Base-by-base conservation (phyloP, 257 asterid genomes). In the Echites panduratus region DNA sequence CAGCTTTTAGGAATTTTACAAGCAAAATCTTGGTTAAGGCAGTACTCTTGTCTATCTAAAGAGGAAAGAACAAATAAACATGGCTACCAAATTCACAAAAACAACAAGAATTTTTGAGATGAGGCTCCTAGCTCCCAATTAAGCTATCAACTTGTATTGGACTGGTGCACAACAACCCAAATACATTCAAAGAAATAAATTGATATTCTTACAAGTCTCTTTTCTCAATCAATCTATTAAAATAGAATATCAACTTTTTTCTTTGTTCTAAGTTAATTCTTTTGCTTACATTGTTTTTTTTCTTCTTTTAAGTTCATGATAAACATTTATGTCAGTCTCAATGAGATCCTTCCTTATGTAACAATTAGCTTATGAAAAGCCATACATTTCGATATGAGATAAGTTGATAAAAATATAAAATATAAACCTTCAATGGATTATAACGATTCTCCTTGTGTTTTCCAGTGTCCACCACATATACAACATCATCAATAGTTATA, bases 381-480 rank as follows among this genome's bases (percentile, higher is more conserved):
- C 19, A 8, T 5, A 38, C 5, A 13, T 6, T 24, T n/a, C 14
- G 40, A 22, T 67, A 22, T 2, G 9, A 44, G 52, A n/a, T 29
- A 26, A 38, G 14, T 54, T 20, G 24, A 47, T 12, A 43, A 67
- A 56, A 49, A 52, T 27, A 14, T 71, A 41, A 20, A 58, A 69
- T 50, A 68, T 45, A 57, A 71, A 87, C 99, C 99, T 91, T 94
- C 79, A 82, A 85, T 47, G 99, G 99, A 78, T 91, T 90, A 77
- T 88, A 94, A 66, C 90, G 99, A 80, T 86, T 91, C 87, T 94
- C 99, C 86, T 94, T 94, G 69, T 94, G 99, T 85, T 87, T 94
- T 79, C 99, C 99, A 81, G 89, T 79, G 81, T 94, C 99, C 38
- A 94, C 88, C 85, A 94, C 99, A 87, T 91, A 91, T 57, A 94